Conservation (phyloP, 176 grass and related monocot genomes). For the Lolium rigidum region DNA sequence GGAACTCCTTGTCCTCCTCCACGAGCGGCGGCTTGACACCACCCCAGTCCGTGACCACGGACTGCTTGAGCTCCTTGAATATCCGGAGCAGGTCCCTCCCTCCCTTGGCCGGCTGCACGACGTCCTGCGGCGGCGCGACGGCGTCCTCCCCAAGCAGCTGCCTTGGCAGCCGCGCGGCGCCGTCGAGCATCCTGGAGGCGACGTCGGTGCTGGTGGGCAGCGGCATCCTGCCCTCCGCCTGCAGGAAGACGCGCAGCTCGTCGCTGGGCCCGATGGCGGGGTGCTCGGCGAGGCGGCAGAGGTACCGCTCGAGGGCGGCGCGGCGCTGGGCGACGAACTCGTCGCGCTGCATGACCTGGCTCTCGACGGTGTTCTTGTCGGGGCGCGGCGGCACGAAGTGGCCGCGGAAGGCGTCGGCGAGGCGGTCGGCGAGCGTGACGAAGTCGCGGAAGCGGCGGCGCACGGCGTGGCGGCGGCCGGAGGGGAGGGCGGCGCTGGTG, state of each 20-base stretch:
- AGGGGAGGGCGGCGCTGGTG: constrained; percentile 52
- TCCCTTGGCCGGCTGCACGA: constrained; percentile 93
- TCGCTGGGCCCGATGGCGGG: constrained; percentile 77
- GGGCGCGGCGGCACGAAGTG: constrained; percentile 86
- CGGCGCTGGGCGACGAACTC: constrained; percentile 90
- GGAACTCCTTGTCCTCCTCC: constrained; percentile 96
- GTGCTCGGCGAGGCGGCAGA: constrained; percentile 80
- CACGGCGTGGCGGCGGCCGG: constrained; percentile 53
- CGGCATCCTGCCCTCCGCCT: constrained; percentile 88
- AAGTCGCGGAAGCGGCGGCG: constrained; percentile 97
- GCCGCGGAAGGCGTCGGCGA: constrained; percentile 85
- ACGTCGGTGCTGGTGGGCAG: constrained; percentile 82
- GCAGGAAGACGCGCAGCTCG: constrained; percentile 87
- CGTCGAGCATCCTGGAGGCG: constrained; percentile 89
- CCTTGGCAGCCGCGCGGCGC: constrained; percentile 70
- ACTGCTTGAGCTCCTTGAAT: constrained; percentile 97
- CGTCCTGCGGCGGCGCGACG: constrained; percentile 68
- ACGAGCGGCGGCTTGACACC: constrained; percentile 70
- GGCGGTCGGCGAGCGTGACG: constrained; percentile 87
- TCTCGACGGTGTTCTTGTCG: constrained; percentile 93
- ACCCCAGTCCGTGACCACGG: constrained; percentile 77
- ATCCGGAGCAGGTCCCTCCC: constrained; percentile 90
- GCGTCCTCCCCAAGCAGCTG: constrained; percentile 76
- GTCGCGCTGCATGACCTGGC: constrained; percentile 94
- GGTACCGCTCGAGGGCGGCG: constrained; percentile 76